phyloP scores from a whole-genome alignment of 1,284 basidiomycete genomes.

The Phenoliferia sp. region DNA sequence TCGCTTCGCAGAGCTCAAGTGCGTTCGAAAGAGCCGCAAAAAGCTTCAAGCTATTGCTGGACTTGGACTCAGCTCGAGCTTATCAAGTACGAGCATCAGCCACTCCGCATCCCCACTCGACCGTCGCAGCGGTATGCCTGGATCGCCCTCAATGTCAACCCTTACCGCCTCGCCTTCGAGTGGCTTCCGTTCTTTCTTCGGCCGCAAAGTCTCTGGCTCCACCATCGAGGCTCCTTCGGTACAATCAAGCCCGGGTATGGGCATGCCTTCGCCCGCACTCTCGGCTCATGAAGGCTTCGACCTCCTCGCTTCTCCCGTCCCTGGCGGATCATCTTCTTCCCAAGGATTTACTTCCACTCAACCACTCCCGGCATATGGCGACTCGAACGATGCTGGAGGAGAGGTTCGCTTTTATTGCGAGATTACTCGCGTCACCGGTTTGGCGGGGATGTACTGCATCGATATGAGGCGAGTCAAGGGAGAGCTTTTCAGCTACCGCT shows the following conservation, averaged over 20 bases:
- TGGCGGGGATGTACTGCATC: constrained; percentile 79
- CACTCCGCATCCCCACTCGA: constrained; percentile 9
- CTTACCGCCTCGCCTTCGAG: constrained; percentile 14
- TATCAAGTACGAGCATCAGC: background rate
- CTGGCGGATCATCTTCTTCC: constrained; percentile 24
- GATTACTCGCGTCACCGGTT: constrained; percentile 75
- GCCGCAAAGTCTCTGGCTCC: constrained; percentile 11
- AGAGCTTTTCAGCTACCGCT: constrained; percentile 74
- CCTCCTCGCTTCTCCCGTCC: constrained; percentile 29
- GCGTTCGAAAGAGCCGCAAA: constrained; percentile 38
- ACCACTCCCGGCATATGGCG: constrained; percentile 64
- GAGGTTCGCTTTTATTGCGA: constrained; percentile 92
- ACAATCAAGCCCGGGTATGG: constrained; percentile 9
- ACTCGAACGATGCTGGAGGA: constrained; percentile 75
- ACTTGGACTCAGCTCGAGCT: constrained; percentile 15
- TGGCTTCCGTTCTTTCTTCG: constrained; percentile 28
- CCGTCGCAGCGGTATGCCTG: constrained; percentile 1
- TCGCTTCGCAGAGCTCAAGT: constrained; percentile 29
- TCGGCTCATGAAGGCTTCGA: constrained; percentile 21
- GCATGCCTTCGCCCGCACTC: constrained; percentile 22
- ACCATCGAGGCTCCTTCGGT: constrained; percentile 1
- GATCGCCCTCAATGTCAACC: background rate
- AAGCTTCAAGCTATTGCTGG: constrained; percentile 29
- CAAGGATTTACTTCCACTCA: constrained; percentile 12
- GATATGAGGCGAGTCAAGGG: constrained; percentile 88